phyloP scores from a whole-genome alignment of 208 protist genomes.

The Phytomonas francai region DNA sequence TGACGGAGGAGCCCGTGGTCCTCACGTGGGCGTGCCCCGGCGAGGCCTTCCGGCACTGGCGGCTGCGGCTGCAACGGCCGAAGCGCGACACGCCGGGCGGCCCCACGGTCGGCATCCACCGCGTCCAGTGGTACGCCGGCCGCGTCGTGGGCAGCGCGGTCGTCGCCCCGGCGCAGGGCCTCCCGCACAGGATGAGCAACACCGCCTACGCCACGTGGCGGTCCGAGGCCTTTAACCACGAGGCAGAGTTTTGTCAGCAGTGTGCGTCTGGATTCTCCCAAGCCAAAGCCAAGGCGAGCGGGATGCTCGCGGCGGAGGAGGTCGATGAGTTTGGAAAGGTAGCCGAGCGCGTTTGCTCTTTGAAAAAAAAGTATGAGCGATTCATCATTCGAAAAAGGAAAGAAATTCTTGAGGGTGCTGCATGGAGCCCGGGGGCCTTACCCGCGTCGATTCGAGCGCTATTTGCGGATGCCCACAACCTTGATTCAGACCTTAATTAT shows the following conservation, averaged over 20 bases:
- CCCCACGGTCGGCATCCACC: conserved; percentile 27
- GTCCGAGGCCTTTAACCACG: conserved; percentile 35
- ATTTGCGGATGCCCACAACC: too few species aligned
- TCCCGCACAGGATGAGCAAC: conserved; percentile 20
- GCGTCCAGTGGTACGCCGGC: conserved; percentile 38
- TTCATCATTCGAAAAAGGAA: conserved; percentile 21
- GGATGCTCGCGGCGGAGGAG: conserved; percentile 28
- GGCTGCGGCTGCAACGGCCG: background rate
- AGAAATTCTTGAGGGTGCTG: too few species aligned
- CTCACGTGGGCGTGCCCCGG: conserved; percentile 19
- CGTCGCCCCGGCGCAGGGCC: conserved; percentile 1
- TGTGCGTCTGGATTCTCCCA: conserved; percentile 55
- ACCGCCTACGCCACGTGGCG: conserved; percentile 37
- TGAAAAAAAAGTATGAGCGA: conserved; percentile 28
- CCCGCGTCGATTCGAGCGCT: too few species aligned
- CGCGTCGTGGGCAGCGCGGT: conserved; percentile 5
- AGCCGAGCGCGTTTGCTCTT: conserved; percentile 29
- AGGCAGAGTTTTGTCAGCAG: conserved; percentile 39
- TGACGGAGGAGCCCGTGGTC: conserved; percentile 8
- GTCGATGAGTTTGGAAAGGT: conserved; percentile 33
- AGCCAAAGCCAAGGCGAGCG: conserved; percentile 33
- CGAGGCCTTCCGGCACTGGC: background rate
- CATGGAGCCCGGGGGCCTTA: too few species aligned
- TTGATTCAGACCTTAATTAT: conserved; percentile 10
- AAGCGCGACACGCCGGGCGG: conserved; percentile 13